Evolutionary conservation across 2,329 filamentous ascomycete genomes (phyloP), one percentile per base, ranked within the genome.

Genomic region (Pseudopithomyces maydicus): DNA sequence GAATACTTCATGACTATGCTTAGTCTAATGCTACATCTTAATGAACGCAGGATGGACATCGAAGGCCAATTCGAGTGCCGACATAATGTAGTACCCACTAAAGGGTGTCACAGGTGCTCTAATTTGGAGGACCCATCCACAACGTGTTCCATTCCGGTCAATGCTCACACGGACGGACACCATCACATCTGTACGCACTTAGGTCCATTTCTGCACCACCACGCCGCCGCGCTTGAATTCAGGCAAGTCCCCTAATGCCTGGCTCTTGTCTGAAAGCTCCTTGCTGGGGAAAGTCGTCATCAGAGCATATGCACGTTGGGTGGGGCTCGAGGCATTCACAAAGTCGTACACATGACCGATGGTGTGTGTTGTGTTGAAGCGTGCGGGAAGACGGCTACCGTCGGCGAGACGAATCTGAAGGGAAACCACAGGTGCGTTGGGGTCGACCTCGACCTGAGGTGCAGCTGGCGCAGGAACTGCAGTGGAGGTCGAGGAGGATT

Each of bases 211-310:
- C 69, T 84, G 82, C 56, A 84, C 81, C 33, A 84, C 79, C n/a
- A 82, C 80, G 1, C 81, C 82, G 22, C 82, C 82, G 14, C 81
- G 74, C 76, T 81, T 81, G 66, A 82, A 80, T 57, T 82, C 80
- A 2, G 72, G 59, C 70, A 82, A 74, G 50, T 82, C 82, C 41
- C 77, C 81, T 59, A 80, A 66, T 54, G 71, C 78, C 62, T 72
- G 74, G 45, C 72, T 67, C 74, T 88, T 88, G 68, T 95, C 90
- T 1, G 83, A 87, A 61, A 94, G 84, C 52, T 94, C 89, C 77
- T 91, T 92, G 69, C 86, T 91, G 4, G 91, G 91, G 75, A 95
- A 95, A 0, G 90, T 94, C 0, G 91, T 95, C 62, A 89, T 90
- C 42, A 96, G 79, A 2, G 91, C 88, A 82, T 89, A 95, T 3